Evolutionary conservation across 768 basidiomycete species (phyloP).

Genomic region (Lactifluus echinatus): DNA sequence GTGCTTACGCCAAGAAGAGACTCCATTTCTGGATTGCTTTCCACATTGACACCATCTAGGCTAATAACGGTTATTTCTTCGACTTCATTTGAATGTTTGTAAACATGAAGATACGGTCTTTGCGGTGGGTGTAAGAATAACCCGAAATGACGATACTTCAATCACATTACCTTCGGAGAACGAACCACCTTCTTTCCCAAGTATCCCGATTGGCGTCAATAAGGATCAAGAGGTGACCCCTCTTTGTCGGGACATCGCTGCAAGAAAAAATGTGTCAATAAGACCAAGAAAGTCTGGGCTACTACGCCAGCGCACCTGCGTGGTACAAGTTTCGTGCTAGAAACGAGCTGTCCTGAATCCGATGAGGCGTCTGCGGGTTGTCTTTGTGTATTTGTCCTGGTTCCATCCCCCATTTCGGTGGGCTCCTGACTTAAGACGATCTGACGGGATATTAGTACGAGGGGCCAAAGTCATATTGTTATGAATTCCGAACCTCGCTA

Average conservation of each 20-base stretch:
- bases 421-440: slow-evolving; percentile 72
- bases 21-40: slow-evolving; percentile 82
- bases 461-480: not conserved
- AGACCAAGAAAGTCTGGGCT: slow-evolving; percentile 5
- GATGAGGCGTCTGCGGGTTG: slow-evolving; percentile 32
- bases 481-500: slow-evolving; percentile 48
- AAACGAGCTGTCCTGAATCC: slow-evolving; percentile 58
- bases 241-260: slow-evolving; percentile 79
- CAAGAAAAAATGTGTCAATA: not conserved
- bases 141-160: not conserved
- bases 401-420: slow-evolving; percentile 42
- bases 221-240: slow-evolving; percentile 73
- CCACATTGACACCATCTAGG: slow-evolving; percentile 75
- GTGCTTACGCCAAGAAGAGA: slow-evolving; percentile 57
- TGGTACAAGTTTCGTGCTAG: slow-evolving; percentile 63
- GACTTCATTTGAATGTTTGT: slow-evolving; percentile 72
- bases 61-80: slow-evolving; percentile 81
- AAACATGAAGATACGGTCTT: slow-evolving; percentile 88
- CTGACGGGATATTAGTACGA: slow-evolving; percentile 35
- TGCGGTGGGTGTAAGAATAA: not conserved
- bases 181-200: slow-evolving; percentile 85
- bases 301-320: slow-evolving; percentile 44
- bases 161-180: slow-evolving; percentile 59
- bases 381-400: slow-evolving; percentile 26
- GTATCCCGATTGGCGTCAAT: slow-evolving; percentile 68